Conservation (phyloP, 805 yeast species). For the Priceomyces fermenticarens region DNA sequence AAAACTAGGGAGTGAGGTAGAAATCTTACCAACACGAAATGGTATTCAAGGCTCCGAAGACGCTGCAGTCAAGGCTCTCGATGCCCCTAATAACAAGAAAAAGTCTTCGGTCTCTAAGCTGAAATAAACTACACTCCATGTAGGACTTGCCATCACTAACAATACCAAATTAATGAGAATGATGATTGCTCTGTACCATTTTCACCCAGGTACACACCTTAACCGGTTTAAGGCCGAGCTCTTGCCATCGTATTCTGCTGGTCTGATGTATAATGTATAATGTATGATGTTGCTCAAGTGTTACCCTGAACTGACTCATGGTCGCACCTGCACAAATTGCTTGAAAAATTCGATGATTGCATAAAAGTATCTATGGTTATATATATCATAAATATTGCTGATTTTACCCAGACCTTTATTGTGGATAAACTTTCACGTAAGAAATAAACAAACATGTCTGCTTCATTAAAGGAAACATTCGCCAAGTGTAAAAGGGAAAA, state of each 20-base stretch:
- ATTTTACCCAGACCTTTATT: not conserved
- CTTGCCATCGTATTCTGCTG: too few relatives aligned
- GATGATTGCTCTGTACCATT: too few relatives aligned
- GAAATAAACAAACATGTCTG: constrained; percentile 40
- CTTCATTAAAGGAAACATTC: constrained; percentile 56
- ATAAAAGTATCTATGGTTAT: not conserved
- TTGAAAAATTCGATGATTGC: constrained; percentile 6
- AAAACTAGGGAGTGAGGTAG: constrained; percentile 49
- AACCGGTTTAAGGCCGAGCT: too few relatives aligned
- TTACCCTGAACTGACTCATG: constrained; percentile 32
- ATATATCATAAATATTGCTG: not conserved
- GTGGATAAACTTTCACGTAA: not conserved
- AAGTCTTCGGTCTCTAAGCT: not conserved
- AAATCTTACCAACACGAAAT: constrained; percentile 27
- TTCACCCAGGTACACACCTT: too few relatives aligned
- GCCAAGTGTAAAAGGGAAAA: constrained; percentile 57
- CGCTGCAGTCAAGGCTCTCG: not conserved
- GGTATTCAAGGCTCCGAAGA: constrained; percentile 3
- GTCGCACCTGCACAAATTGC: not conserved
- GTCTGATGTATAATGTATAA: too few relatives aligned
- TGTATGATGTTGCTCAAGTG: constrained; percentile 4
- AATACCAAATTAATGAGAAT: too few relatives aligned
- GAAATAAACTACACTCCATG: not conserved
- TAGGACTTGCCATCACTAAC: too few relatives aligned
- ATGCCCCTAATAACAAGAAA: constrained; percentile 1